Evolutionary conservation across 371 early-diverging fungal species (phyloP), one percentile per base, ranked within the genome.

Genomic region (Mortierella sp.): DNA sequence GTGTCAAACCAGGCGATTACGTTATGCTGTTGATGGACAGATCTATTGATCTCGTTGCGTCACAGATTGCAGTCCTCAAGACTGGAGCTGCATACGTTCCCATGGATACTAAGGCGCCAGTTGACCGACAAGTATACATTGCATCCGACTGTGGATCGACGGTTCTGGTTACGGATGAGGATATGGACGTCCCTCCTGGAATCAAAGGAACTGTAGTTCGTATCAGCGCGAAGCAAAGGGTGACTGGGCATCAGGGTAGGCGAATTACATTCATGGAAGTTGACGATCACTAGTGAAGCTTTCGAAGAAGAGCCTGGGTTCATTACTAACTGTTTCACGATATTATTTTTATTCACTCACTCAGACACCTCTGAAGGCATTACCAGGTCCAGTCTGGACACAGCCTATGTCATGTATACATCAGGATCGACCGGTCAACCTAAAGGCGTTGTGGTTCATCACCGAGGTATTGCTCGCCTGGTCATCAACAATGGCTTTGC

Each of bases 401-500:
- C n/a, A n/a, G n/a, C n/a, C n/a, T 68, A 68, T 42, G 58, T 82
- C 52, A 60, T 81, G 12, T 85, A 78, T 69, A 86, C 85, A 9
- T 83, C 82, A 0, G 86, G 86, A 5, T 79, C 83, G 3, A 87
- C 84, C 1, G 86, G 85, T 11, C 62, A 58, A 19, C 84, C 86
- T 21, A 86, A 86, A 56, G 86, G 83, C 19, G 82, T 82, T 14
- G 60, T 81, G 42, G 50, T 80, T 15, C 41, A 56, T 41, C 50
- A 56, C 21, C 21, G 34, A 24, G 50, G 32, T 3, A 28, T 57
- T 21, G 48, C 28, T 57, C 50, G 50, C 31, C 19, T 50, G 24
- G 41, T 50, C 11, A 15, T 58, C 11, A 58, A 58, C 50, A 26
- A 28, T n/a, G 59, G 27, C 51, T 4, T 9, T 51, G 15, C 43